Conservation (phyloP, 2,329 filamentous ascomycete genomes). For the Exophiala sp. region DNA sequence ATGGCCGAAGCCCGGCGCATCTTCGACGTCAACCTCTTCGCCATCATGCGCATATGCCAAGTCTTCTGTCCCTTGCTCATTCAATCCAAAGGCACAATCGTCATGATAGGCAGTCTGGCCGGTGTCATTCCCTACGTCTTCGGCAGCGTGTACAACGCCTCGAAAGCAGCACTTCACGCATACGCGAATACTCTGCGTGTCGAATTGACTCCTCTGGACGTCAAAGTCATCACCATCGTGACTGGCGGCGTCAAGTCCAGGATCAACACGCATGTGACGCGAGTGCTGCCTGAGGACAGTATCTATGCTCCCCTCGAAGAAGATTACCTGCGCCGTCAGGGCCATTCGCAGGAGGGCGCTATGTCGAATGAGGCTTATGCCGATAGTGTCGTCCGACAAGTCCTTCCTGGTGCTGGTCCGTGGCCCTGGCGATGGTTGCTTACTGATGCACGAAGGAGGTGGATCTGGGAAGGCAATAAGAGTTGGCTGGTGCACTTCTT, state of each 20-base stretch:
- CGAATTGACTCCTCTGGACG: conserved; percentile 36
- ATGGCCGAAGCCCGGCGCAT: conserved; percentile 32
- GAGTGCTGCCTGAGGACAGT: conserved; percentile 19
- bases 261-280: conserved; percentile 36
- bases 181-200: conserved; percentile 58
- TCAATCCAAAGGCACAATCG: conserved; percentile 21
- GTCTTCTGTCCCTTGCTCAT: conserved; percentile 33
- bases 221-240: conserved; percentile 52
- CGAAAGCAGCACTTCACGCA: conserved; percentile 57
- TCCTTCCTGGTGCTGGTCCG: conserved; percentile 22
- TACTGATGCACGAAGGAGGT: conserved; percentile 22
- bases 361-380: conserved; percentile 23
- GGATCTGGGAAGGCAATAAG: conserved; percentile 25
- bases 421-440: conserved; percentile 26
- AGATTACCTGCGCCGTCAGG: conserved; percentile 20
- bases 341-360: conserved; percentile 23
- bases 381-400: conserved; percentile 22
- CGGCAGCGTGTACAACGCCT: conserved; percentile 51
- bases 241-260: conserved; percentile 60
- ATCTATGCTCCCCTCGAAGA: conserved; percentile 17
- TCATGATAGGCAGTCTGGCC: conserved; percentile 22
- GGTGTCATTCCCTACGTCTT: conserved; percentile 26
- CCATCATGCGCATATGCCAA: conserved; percentile 33
- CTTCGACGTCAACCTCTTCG: conserved; percentile 37
- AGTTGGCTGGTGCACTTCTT: conserved; percentile 23